Evolutionary conservation across 2,329 filamentous ascomycete genomes (phyloP).

Genomic region (Macrophomina pseudophaseolina): DNA sequence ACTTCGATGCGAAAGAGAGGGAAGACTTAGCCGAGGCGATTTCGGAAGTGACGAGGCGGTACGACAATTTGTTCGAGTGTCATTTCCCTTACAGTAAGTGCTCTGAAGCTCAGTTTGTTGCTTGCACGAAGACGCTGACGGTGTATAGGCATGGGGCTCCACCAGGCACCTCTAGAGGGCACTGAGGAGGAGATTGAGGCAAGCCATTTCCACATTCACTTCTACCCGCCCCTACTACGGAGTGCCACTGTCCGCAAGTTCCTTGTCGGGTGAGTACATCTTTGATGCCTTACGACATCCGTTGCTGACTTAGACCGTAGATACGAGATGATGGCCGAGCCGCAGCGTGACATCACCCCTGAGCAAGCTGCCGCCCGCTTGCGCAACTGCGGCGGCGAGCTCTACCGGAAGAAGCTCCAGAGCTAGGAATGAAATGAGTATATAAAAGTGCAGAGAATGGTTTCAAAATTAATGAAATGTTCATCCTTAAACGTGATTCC

Average conservation of each 20-base stretch:
- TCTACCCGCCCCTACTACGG: conserved; percentile 90
- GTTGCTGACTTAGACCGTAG: conserved; percentile 34
- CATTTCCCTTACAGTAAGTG: conserved; percentile 87
- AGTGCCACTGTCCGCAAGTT: conserved; percentile 96
- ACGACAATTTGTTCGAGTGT: conserved; percentile 97
- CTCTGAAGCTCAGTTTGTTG: conserved; percentile 27
- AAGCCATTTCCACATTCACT: conserved; percentile 95
- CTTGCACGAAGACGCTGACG: background rate
- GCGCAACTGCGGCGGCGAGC: conserved; percentile 74
- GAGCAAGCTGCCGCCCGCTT: conserved; percentile 88
- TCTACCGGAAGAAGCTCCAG: conserved; percentile 74
- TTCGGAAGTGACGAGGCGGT: conserved; percentile 85
- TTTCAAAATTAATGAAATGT: background rate
- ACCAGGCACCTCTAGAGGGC: conserved; percentile 88
- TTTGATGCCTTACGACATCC: background rate
- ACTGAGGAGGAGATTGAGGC: conserved; percentile 79
- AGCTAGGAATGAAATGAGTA: background rate
- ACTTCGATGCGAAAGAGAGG: conserved; percentile 75
- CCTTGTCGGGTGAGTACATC: conserved; percentile 70
- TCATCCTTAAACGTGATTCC: no score
- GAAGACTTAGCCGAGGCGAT: conserved; percentile 79
- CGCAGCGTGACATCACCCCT: conserved; percentile 96
- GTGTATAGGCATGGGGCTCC: conserved; percentile 78
- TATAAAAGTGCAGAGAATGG: background rate
- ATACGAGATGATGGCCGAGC: conserved; percentile 95